Evolutionary conservation across 1,284 basidiomycete genomes (phyloP), one percentile per base, ranked within the genome.

Genomic region (Stereum hirsutum): DNA sequence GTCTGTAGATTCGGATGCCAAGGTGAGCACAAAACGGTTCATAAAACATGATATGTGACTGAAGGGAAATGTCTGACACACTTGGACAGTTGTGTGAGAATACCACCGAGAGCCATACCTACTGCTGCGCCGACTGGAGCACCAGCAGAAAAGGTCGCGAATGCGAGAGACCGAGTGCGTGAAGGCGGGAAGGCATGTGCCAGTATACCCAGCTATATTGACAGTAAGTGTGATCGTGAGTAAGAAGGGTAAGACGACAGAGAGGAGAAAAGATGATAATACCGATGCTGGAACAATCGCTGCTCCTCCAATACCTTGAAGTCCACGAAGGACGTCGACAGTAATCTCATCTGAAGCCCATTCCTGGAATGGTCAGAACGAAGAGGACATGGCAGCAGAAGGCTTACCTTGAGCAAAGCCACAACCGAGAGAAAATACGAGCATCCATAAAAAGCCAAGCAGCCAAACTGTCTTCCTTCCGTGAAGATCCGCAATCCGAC

Each of bases 61-160:
- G 41, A 28, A 7, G 14, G 26, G 12, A 33, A 28, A 6, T 43
- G 6, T 50, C 55, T 24, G 24, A 51, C 53, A 30, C 49, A 75
- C 72, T 57, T 54, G 1, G 81, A 75, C 24, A 79, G 72, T 51
- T 89, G 72, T 0, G 79, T 83, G 17, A 93, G 63, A 2, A 84
- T 62, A 25, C 86, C 88, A 8, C 88, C 89, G 4, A 85, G 53
- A 0, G 78, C 60, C 6, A 71, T 68, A 1, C 89, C 89, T 6
- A 91, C 60, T 0, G 76, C 80, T 1, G 72, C 81, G 0, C 89
- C 90, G 1, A 92, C 59, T 0, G 90, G 89, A 4, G 86, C 88
- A 14, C 90, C 89, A 0, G 88, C 75, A 4, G 78, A 69, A 48
- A 89, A 90, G 0, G 80, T 79, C 1, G 88, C 77, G 50, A 90